phyloP scores from a whole-genome alignment of 345 rosid genomes.

The Eucalyptus sp. region DNA sequence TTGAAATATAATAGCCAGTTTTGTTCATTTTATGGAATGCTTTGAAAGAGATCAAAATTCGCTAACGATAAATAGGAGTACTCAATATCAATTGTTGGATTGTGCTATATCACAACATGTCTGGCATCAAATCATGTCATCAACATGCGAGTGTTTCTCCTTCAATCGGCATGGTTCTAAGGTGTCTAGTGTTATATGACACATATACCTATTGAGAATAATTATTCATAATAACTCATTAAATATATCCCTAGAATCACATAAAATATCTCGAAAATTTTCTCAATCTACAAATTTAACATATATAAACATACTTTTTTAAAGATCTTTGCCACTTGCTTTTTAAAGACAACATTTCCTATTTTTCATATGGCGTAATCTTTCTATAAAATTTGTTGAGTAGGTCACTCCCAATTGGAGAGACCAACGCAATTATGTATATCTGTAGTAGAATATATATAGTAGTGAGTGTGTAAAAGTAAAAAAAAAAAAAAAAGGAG shows the following conservation, averaged over 20 bases:
- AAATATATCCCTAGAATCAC: background rate
- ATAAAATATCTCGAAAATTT: accelerated
- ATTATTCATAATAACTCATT: background rate
- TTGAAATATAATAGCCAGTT: background rate
- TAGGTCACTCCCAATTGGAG: too few relatives aligned
- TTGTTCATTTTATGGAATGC: background rate
- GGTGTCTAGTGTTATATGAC: background rate
- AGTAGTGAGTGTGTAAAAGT: too few relatives aligned
- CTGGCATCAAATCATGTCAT: accelerated
- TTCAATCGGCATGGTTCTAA: background rate
- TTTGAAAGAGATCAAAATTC: background rate
- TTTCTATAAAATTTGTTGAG: background rate
- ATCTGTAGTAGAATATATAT: too few relatives aligned
- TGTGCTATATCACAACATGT: accelerated
- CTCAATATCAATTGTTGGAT: background rate
- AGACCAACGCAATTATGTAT: too few relatives aligned
- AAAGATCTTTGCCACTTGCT: accelerated
- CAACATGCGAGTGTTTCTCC: accelerated
- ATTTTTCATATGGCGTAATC: background rate
- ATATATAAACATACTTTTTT: background rate
- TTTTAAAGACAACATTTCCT: background rate
- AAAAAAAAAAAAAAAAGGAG: too few relatives aligned
- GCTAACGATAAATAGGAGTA: accelerated
- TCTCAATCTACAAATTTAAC: background rate
- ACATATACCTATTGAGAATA: background rate